These are phyloP conservation scores for Eutrema japonicum DNA, from an alignment of 345 rosid species.

Conservation along the genomic window DNA sequence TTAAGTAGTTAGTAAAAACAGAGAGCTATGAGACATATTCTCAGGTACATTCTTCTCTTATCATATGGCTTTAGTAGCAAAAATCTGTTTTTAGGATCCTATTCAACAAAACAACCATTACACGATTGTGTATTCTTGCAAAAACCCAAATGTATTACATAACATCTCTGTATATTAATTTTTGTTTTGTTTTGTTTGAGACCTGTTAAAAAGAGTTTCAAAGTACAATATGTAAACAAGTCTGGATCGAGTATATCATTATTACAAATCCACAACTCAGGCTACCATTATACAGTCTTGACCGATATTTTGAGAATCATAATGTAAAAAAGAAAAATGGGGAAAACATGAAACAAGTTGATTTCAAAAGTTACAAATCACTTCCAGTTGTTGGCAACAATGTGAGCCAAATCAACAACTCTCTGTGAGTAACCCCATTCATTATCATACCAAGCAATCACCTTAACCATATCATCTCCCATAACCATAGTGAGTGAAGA, in stretches of 20 bases:
- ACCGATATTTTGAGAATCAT: constrained; percentile 26
- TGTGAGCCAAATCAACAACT: constrained; percentile 94
- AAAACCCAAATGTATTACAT: constrained; percentile 38
- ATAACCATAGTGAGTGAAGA: constrained; percentile 93
- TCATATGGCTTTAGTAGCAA: constrained; percentile 33
- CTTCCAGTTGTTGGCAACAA: constrained; percentile 89
- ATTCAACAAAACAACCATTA: not conserved
- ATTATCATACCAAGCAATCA: constrained; percentile 96
- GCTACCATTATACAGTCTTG: constrained; percentile 25
- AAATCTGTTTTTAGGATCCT: constrained; percentile 18
- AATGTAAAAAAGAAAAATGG: not conserved
- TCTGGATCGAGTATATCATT: constrained; percentile 29
- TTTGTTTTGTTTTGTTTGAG: constrained; percentile 17
- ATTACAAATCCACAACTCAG: constrained; percentile 39
- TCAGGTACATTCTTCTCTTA: constrained; percentile 37
- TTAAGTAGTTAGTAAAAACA: constrained; percentile 39
- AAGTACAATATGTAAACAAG: constrained; percentile 21
- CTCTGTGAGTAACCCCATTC: constrained; percentile 99
- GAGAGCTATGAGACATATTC: constrained; percentile 27
- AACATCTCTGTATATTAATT: constrained; percentile 36
- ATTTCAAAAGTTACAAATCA: constrained; percentile 41
- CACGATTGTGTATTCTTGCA: constrained; percentile 43
- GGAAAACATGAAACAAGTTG: constrained; percentile 15
- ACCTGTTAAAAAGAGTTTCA: constrained; percentile 16
- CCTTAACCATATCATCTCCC: constrained; percentile 99